Base-by-base conservation (phyloP, 129 eudicot species). In the Apium graveolens region DNA sequence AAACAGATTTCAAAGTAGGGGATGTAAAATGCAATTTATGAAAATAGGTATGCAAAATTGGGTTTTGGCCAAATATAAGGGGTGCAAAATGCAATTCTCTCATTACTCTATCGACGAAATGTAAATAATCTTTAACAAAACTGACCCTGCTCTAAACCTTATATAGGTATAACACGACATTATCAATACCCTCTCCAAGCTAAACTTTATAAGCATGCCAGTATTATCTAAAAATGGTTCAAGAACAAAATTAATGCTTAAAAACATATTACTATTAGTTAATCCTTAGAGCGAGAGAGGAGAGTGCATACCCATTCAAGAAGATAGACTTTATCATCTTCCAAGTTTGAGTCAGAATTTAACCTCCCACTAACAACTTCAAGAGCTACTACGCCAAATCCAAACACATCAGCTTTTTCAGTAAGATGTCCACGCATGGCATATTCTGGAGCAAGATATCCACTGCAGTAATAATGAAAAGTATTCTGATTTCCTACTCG, bases 401-500 rank as follows among this genome's bases (percentile, higher is more conserved):
- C 85, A 78, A 89, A 93, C 66, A 93, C 90, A 77, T 93, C 98
- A 45, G 89, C 98, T 88, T 93, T 93, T 78, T 93, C 98, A 0
- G 98, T 90, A 18, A 93, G 92, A 81, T 93, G 98, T 24, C 98
- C 97, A 12, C 96, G 89, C 96, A 93, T 82, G 41, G 98, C 98
- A 83, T 93, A 93, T 84, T 93, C 98, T 0, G 96, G 96, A 34
- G 96, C 96, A 51, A 93, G 91, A 84, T 93, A 93, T 45, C 96
- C 96, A 20, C 96, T 90, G 46, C 21, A 42, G 76, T 12, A 42
- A 38, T 11, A 0, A 37, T 6, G 48, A 70, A 24, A 71, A 10
- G 7, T 13, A 11, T 16, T 10, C 41, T 3, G 21, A 72, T 27
- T 42, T 11, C 4, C 45, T 72, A 71, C 76, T 41, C 16, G 0